phyloP scores from a whole-genome alignment of 2,329 filamentous ascomycete species.

The Exophiala aquamarina region DNA sequence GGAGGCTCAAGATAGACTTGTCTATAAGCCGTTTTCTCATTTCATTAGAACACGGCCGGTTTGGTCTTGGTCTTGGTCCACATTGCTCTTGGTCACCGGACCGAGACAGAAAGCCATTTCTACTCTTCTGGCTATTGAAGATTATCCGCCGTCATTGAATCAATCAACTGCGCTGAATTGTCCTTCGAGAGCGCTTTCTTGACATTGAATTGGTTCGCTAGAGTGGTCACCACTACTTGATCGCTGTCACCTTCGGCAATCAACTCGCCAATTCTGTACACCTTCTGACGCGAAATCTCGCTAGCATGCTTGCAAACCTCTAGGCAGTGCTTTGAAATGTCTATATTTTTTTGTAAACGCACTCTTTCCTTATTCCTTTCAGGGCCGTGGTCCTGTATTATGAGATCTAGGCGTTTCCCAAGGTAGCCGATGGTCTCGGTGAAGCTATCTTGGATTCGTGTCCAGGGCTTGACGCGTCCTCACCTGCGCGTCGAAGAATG shows the following conservation, averaged over 20 bases:
- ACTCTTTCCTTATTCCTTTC: slow-evolving; percentile 28
- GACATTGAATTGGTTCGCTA: slow-evolving; percentile 44
- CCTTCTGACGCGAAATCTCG: slow-evolving; percentile 34
- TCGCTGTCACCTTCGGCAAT: slow-evolving; percentile 40
- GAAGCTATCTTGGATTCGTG: slow-evolving; percentile 35
- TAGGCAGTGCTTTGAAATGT: slow-evolving; percentile 38
- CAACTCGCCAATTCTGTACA: slow-evolving; percentile 39
- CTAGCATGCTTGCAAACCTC: slow-evolving; percentile 40
- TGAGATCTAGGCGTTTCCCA: slow-evolving; percentile 34
- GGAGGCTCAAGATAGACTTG: too few species aligned
- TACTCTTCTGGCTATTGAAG: slow-evolving; percentile 29
- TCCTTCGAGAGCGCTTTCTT: slow-evolving; percentile 37
- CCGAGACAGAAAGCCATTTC: slow-evolving; percentile 30
- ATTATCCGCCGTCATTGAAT: slow-evolving; percentile 36
- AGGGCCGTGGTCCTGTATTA: slow-evolving; percentile 22
- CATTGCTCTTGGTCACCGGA: slow-evolving; percentile 24
- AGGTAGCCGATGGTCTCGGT: slow-evolving; percentile 34
- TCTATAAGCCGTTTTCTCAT: slow-evolving; percentile 32
- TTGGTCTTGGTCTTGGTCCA: slow-evolving; percentile 23
- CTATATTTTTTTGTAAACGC: slow-evolving; percentile 37
- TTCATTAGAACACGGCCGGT: slow-evolving; percentile 31
- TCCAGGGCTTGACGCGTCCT: slow-evolving; percentile 33
- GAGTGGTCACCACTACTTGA: slow-evolving; percentile 43
- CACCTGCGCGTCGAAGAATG: slow-evolving; percentile 36
- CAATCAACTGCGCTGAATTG: slow-evolving; percentile 38